These are phyloP conservation scores for Penicillium oxalicum DNA, from an alignment of 2,329 filamentous ascomycete genomes.

Conservation along the genomic window DNA sequence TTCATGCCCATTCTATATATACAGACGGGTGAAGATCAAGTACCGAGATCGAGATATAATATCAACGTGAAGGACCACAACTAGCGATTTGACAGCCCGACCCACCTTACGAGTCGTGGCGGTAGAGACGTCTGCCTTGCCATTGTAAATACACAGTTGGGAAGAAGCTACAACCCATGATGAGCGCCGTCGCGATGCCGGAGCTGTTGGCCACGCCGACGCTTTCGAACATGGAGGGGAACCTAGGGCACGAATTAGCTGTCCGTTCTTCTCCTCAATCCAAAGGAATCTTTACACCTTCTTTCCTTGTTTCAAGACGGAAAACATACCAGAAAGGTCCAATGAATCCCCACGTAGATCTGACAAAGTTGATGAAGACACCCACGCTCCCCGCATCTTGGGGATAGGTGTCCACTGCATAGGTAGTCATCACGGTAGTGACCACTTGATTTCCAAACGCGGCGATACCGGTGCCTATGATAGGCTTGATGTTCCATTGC, in stretches of 20 bases:
- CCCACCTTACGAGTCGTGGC: not conserved
- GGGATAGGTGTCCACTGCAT: slow-evolving; percentile 52
- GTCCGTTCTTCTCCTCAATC: not conserved
- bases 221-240: slow-evolving; percentile 28
- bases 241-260: slow-evolving; percentile 17
- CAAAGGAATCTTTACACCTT: too few relatives aligned
- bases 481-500: slow-evolving; percentile 51
- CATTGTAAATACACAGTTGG: slow-evolving; percentile 25
- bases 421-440: slow-evolving; percentile 57
- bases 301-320: too few relatives aligned
- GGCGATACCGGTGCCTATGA: slow-evolving; percentile 50
- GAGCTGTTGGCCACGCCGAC: slow-evolving; percentile 28
- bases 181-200: slow-evolving; percentile 23
- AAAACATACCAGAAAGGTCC: slow-evolving; percentile 30
- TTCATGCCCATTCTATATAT: too few relatives aligned
- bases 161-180: slow-evolving; percentile 26
- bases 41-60: too few relatives aligned
- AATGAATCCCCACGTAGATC: slow-evolving; percentile 35
- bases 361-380: slow-evolving; percentile 54
- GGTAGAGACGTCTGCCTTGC: slow-evolving; percentile 32
- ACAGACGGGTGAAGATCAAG: too few relatives aligned
- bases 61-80: not conserved
- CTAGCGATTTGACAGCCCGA: not conserved
- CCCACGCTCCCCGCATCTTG: slow-evolving; percentile 52
- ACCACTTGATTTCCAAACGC: slow-evolving; percentile 57